Conservation (phyloP, 176 grass and related monocot species). For the Miscanthus lutarioriparius region DNA sequence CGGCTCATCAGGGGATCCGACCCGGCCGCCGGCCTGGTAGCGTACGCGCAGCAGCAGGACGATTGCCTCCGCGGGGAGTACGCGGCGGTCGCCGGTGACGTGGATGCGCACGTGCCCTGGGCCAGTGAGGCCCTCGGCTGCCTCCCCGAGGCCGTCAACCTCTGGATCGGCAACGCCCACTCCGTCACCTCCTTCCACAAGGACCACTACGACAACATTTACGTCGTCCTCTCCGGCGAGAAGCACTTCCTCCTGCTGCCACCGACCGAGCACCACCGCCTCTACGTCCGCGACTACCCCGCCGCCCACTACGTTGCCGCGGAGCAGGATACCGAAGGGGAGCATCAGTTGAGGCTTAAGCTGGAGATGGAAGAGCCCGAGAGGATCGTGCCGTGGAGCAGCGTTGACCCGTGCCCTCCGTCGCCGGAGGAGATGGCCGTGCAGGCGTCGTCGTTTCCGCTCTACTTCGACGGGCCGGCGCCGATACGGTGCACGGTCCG, state of each 20-base stretch:
- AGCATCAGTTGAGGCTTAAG: conserved; percentile 39
- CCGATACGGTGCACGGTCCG: conserved; percentile 81
- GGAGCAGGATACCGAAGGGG: conserved; percentile 27
- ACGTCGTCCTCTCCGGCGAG: conserved; percentile 77
- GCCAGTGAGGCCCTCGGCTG: conserved; percentile 81
- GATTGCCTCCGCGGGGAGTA: conserved; percentile 87
- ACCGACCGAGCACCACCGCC: conserved; percentile 83
- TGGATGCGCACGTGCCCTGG: conserved; percentile 84
- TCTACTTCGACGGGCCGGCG: conserved; percentile 77
- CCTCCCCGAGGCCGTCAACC: conserved; percentile 86
- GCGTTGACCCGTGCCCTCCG: conserved; percentile 71
- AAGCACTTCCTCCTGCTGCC: conserved; percentile 91
- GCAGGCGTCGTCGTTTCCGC: conserved; percentile 58
- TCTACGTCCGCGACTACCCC: conserved; percentile 73
- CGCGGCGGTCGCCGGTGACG: conserved; percentile 65
- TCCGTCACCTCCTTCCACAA: conserved; percentile 93
- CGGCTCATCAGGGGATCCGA: conserved; percentile 51
- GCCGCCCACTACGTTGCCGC: conserved; percentile 52
- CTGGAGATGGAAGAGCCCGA: conserved; percentile 66
- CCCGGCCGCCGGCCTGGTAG: conserved; percentile 45
- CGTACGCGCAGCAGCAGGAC: conserved; percentile 93
- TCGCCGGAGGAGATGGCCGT: conserved; percentile 53
- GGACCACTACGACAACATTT: conserved; percentile 98
- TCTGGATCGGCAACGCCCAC: conserved; percentile 75
- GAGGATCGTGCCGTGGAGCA: conserved; percentile 82